Base-by-base conservation (phyloP, 495 filamentous ascomycete species). In the Hypoxylon subgilvum region DNA sequence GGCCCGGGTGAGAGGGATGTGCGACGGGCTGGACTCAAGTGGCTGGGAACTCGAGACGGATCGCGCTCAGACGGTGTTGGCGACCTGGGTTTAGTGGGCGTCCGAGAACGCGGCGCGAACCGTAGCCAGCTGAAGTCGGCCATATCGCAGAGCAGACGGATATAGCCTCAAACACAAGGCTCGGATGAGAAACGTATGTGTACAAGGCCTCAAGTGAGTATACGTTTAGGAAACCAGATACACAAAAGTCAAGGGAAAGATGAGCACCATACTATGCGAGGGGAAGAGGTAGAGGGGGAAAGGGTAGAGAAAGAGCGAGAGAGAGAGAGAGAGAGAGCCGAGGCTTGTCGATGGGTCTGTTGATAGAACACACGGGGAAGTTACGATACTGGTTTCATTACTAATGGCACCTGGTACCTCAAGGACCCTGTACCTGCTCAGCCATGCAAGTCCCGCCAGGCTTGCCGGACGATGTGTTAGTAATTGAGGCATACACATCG, bases 41-140 rank as follows among this genome's bases (percentile, higher is more conserved):
- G 22, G 32, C 59, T 66, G 22, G 49, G 32, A 23, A 31, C 41
- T 27, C 17, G 53, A 42, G 40, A 19, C 3, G 40, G 52, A 10
- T 8, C 35, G 34, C 31, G 36, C 12, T 38, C 40, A 16, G 66
- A 21, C 7, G 42, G 22, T 14, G 42, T 30, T 16, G 57, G 19
- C 13, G 46, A 52, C 8, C 19, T 40, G 12, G 64, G 51, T 5
- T n/a, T 47, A 36, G 53, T 49, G n/a, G 63, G 58, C 2, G 57
- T 64, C 31, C 52, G 58, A 22, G 65, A 51, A 28, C 60, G 69
- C 12, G 64, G 59, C 10, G 51, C 63, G 14, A 72, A 45, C 39
- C 65, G 65, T 12, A 74, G 23, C 59, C 68, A 67, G 53, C 60
- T 30, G n/a, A 66, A 57, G 36, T 73, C 72, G 4, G 69, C 13